Evolutionary conservation across 306 rosid genomes (phyloP).

Genomic region (Prunus fruticosa): DNA sequence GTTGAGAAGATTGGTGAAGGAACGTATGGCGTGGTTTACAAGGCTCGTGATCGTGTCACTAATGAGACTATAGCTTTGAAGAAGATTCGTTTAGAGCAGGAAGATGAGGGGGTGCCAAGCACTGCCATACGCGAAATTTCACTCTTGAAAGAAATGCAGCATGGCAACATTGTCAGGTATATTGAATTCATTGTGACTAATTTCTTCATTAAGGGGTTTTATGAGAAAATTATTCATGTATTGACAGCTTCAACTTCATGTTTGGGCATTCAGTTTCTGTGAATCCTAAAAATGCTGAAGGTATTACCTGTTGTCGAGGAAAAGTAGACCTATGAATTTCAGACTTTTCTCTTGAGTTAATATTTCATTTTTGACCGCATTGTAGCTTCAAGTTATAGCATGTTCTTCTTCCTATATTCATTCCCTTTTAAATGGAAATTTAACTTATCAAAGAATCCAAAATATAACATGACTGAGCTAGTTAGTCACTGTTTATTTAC

Average conservation of each 20-base stretch:
- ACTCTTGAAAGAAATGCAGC: conserved; percentile 88
- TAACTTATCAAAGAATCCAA: too few relatives aligned
- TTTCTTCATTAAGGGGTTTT: not conserved
- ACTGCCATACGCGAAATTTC: conserved; percentile 92
- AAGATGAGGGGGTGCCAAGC: conserved; percentile 92
- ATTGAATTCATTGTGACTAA: not conserved
- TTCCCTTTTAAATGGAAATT: not conserved
- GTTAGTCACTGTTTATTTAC: not conserved
- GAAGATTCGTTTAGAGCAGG: conserved; percentile 93
- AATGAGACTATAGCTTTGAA: conserved; percentile 82
- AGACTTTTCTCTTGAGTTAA: not conserved
- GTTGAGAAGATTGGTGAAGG: conserved; percentile 96
- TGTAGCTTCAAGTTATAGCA: not conserved
- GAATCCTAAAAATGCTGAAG: not conserved
- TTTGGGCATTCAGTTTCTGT: not conserved
- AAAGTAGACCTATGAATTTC: conserved; percentile 1
- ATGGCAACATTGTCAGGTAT: conserved; percentile 85
- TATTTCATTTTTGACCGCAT: not conserved
- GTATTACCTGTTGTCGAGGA: not conserved
- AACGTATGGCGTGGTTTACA: conserved; percentile 88
- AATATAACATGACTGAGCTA: not conserved
- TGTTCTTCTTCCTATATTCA: not conserved
- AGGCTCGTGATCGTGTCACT: conserved; percentile 79
- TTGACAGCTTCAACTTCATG: not conserved
- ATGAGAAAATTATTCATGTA: not conserved